Evolutionary conservation across 2,329 filamentous ascomycete species (phyloP), one percentile per base, ranked within the genome.

Genomic region (Myriosclerotinia curreyana): DNA sequence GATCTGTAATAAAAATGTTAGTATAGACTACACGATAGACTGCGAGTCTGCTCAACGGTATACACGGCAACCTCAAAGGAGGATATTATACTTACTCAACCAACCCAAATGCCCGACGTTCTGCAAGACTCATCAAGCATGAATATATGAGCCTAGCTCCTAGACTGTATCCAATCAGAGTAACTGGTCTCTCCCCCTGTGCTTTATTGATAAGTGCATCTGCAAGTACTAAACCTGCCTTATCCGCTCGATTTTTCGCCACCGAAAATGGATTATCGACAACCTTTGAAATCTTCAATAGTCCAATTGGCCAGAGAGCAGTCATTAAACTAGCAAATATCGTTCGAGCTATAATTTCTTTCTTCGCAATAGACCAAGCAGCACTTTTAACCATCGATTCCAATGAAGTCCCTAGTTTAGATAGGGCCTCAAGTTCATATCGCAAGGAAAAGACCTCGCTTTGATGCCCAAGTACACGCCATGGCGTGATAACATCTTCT

Each of bases 181-280:
- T 93, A 1, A 96, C 89, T 0, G 91, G 88, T 17, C 92, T 81
- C 74, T 95, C 90, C 46, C 92, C 92, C 72, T 94, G 91, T 0
- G 90, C 88, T 65, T 85, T 88, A 75, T 92, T 93, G 70, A 92
- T 88, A 55, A 96, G 77, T 0, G 91, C 90, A 73, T 96, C 91
- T 4, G 92, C 91, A 5, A 96, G 83, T 2, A 95, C 86, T 60
- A 84, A 80, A 0, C 91, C 91, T 0, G 91, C 90, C 75, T 94
- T 95, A 68, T 92, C 89, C 11, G 90, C 90, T 38, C 91, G 82
- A 68, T 87, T 86, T 65, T 87, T 88, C 1, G 90, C 90, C 5
- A 93, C 84, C 54, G 82, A 89, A 74, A 95, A 96, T 0, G 91
- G 91, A 71, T 95, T 96, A 71, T 95, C 91, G 25, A 95, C 79